Evolutionary conservation across 1,284 basidiomycete genomes (phyloP).

Genomic region (Fomitopsis schrenkii): DNA sequence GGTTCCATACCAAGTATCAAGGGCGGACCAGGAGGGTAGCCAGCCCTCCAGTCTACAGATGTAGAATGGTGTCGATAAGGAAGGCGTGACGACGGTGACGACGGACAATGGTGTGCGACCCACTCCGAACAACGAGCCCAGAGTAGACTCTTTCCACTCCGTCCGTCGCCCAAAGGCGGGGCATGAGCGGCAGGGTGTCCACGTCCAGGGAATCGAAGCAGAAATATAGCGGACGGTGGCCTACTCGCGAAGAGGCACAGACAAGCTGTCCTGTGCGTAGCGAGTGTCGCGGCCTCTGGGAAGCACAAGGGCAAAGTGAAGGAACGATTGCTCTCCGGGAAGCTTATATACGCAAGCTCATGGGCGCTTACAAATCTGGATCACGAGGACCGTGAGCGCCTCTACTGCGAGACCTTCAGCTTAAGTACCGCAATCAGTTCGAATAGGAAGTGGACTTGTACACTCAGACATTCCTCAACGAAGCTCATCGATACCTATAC

Average conservation of each 20-base stretch:
- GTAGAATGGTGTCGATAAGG: background rate
- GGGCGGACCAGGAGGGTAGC: background rate
- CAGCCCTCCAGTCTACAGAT: background rate
- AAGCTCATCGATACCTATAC: too few relatives aligned
- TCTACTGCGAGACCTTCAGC: too few relatives aligned
- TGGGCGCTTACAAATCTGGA: too few relatives aligned
- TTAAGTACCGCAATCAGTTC: too few relatives aligned
- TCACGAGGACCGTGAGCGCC: too few relatives aligned
- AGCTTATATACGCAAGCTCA: background rate
- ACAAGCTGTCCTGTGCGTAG: background rate
- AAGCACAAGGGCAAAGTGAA: background rate
- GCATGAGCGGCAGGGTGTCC: background rate
- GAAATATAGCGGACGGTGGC: background rate
- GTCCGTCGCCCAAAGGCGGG: background rate
- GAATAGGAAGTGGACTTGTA: too few relatives aligned
- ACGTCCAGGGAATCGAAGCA: background rate
- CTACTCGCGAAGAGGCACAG: background rate
- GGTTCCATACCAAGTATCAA: background rate
- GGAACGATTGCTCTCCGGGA: background rate
- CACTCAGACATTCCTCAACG: too few relatives aligned
- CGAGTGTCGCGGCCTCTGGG: background rate
- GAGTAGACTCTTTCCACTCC: background rate
- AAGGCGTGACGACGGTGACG: background rate
- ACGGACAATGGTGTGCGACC: background rate
- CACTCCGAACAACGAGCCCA: background rate